A percentile compares a stretch with the other conserved stretches of the same genome.
Evolutionary conservation across 345 rosid species (phyloP).

Genomic region (Melastoma malabathricum): DNA sequence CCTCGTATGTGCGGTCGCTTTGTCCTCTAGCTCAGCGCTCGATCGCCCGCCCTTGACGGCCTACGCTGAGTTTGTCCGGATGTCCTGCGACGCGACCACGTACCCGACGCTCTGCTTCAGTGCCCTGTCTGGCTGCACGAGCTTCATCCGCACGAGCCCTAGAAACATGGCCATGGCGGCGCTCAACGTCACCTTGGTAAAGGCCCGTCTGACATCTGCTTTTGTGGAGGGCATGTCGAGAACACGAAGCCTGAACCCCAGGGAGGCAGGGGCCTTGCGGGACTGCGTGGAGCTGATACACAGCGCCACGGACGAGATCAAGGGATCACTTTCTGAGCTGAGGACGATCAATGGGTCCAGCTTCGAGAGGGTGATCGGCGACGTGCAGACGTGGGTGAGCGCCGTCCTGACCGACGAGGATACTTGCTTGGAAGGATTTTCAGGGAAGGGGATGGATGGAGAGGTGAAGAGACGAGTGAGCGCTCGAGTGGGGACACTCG

Average conservation of each 20-base stretch:
- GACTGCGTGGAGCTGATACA: conserved; percentile 61
- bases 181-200: conserved; percentile 37
- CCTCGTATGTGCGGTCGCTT: too few relatives aligned
- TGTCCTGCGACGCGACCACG: conserved; percentile 43
- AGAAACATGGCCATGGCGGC: conserved; percentile 54
- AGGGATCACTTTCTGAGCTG: conserved; percentile 50
- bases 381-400: conserved; percentile 71
- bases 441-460: conserved; percentile 24
- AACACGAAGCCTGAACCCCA: conserved; percentile 24
- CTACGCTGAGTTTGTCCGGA: conserved; percentile 40
- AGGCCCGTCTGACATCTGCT: conserved; percentile 26
- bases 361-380: conserved; percentile 25
- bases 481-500: conserved; percentile 22
- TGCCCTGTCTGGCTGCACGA: conserved; percentile 45
- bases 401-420: conserved; percentile 60
- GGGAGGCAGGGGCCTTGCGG: conserved; percentile 39
- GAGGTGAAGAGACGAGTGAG: conserved; percentile 25
- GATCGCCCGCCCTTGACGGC: conserved; percentile 9
- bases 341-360: conserved; percentile 13
- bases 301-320: conserved; percentile 42
- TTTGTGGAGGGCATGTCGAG: conserved; percentile 33
- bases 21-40: conserved; percentile 12
- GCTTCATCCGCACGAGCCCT: conserved; percentile 51
- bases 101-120: conserved; percentile 52
- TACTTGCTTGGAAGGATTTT: conserved; percentile 66